Conservation (phyloP, 495 filamentous ascomycete species). For the Penicillium diatomitis region DNA sequence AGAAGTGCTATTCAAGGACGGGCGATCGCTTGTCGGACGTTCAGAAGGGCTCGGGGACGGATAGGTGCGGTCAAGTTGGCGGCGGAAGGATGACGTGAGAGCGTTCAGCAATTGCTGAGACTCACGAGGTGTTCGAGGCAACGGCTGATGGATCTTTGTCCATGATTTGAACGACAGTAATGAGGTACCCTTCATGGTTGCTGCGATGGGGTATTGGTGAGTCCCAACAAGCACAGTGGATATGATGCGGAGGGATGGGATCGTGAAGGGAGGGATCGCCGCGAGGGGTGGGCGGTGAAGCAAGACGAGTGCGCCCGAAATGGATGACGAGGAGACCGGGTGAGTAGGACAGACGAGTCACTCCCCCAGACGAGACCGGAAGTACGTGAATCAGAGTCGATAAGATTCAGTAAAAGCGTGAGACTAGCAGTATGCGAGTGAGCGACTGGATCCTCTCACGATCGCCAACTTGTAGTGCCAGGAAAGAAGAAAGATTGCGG, state of each 20-base stretch:
- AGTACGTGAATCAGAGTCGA: background rate
- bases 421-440: no score
- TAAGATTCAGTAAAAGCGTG: background rate
- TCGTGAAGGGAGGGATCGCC: slow-evolving; percentile 7
- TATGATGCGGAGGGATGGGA: background rate
- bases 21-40: slow-evolving; percentile 5
- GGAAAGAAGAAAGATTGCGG: background rate
- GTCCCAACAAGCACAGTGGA: background rate
- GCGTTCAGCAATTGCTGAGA: slow-evolving; percentile 57
- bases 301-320: slow-evolving; percentile 5
- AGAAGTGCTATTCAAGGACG: slow-evolving; percentile 19
- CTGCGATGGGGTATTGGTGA: slow-evolving; percentile 9
- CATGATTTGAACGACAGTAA: slow-evolving; percentile 36
- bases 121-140: slow-evolving; percentile 55
- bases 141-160: slow-evolving; percentile 61
- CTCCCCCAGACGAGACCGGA: background rate
- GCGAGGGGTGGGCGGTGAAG: slow-evolving; percentile 18
- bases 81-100: slow-evolving; percentile 68
- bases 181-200: slow-evolving; percentile 35
- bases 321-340: slow-evolving; percentile 17
- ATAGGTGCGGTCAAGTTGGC: slow-evolving; percentile 60
- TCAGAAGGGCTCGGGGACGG: slow-evolving; percentile 24
- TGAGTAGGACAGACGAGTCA: background rate
- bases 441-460: no score
- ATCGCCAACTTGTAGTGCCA: background rate